Percentiles rank a stretch among this genome's conserved stretches.
phyloP scores from a whole-genome alignment of 345 rosid species.

The Sonneratia alba region DNA sequence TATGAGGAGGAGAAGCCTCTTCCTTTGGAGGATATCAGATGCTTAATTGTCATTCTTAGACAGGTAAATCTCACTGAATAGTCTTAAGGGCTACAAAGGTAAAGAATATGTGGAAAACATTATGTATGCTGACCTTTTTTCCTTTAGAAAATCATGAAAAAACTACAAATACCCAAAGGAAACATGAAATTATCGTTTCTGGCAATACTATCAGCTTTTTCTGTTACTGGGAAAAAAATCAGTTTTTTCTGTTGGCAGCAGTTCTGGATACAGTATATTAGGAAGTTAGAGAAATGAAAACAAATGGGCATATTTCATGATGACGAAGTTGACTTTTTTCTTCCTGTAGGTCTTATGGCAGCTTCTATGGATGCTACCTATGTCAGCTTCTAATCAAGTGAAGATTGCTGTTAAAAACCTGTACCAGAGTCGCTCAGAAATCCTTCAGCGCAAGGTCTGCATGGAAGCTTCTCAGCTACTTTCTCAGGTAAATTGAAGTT shows the following conservation, averaged over 20 bases:
- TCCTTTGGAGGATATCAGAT: conserved; percentile 63
- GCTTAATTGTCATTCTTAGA: conserved; percentile 69
- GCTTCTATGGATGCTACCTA: conserved; percentile 77
- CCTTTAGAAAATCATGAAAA: background rate
- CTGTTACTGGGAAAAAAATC: background rate
- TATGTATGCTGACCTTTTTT: background rate
- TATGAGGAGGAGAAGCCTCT: conserved; percentile 92
- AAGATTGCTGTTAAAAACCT: conserved; percentile 32
- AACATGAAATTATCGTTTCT: background rate
- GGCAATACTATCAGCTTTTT: background rate
- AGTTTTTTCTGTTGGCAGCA: background rate
- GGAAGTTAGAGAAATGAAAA: background rate
- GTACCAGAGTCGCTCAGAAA: conserved; percentile 48
- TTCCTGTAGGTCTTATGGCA: conserved; percentile 86
- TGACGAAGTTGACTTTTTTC: background rate
- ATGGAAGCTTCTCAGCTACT: conserved; percentile 78
- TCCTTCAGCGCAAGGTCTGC: conserved; percentile 60
- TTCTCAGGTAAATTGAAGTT: conserved; percentile 50
- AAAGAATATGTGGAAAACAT: background rate
- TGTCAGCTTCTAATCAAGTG: conserved; percentile 32
- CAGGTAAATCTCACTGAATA: conserved; percentile 35
- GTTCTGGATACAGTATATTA: background rate
- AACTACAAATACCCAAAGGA: background rate
- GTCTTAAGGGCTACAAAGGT: background rate
- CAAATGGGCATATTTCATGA: background rate